Evolutionary conservation across 352 stramenopile species (phyloP).

Genomic region (Elongisporangium senticosum): DNA sequence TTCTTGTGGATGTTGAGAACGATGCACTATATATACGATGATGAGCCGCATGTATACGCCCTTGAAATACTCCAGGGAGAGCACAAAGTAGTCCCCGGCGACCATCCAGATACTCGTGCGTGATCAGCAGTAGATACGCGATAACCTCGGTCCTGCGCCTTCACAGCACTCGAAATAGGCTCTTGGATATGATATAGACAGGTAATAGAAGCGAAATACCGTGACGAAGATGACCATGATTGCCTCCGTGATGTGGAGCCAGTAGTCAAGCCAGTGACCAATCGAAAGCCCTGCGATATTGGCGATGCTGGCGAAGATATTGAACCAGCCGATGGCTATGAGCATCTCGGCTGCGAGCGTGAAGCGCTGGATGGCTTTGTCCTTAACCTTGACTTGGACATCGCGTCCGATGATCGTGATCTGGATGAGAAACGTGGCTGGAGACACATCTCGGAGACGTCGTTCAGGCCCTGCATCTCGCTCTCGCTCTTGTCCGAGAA

Average conservation of each 20-base stretch:
- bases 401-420: slow-evolving; percentile 31
- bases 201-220: slow-evolving; percentile 36
- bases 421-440: slow-evolving; percentile 29
- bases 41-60: slow-evolving; percentile 10
- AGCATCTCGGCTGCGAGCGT: slow-evolving; percentile 8
- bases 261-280: slow-evolving; percentile 4
- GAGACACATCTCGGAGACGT: slow-evolving; percentile 24
- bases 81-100: slow-evolving; percentile 5
- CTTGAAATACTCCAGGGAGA: slow-evolving; percentile 11
- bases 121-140: slow-evolving; percentile 22
- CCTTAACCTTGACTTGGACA: slow-evolving; percentile 22
- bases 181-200: slow-evolving; percentile 17
- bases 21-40: slow-evolving; percentile 13
- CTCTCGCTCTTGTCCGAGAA: slow-evolving; percentile 17
- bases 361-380: slow-evolving; percentile 12
- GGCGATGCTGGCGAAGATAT: slow-evolving; percentile 8
- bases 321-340: slow-evolving; percentile 6
- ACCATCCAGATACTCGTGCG: slow-evolving; percentile 35
- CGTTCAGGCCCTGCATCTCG: slow-evolving; percentile 21
- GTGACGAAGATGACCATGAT: slow-evolving; percentile 27
- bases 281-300: background rate
- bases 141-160: slow-evolving; percentile 16
- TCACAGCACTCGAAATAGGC: slow-evolving; percentile 6
- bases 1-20: slow-evolving; percentile 13
- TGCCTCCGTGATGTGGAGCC: slow-evolving; percentile 21